Conservation (phyloP, 2,329 filamentous ascomycete species). For the Talaromyces sp. region DNA sequence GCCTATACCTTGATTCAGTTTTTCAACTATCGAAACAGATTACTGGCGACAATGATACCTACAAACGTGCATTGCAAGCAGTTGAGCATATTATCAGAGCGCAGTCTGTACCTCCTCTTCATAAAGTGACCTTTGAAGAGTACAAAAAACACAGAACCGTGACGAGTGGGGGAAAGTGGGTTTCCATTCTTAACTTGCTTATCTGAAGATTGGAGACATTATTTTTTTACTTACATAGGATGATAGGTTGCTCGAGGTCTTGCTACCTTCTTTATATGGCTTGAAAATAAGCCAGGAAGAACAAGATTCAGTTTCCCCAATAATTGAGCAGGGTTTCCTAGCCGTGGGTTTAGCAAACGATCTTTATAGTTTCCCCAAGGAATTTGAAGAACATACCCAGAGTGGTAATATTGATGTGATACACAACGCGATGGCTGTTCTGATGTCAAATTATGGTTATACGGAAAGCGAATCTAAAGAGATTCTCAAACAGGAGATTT, state of each 20-base stretch:
- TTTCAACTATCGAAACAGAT: not conserved
- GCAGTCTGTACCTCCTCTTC: not conserved
- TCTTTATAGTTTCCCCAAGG: slow-evolving; percentile 9
- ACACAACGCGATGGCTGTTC: slow-evolving; percentile 9
- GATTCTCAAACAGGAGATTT: slow-evolving; percentile 9
- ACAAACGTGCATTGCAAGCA: not conserved
- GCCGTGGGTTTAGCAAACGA: slow-evolving; percentile 5
- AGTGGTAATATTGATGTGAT: slow-evolving; percentile 1
- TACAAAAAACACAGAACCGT: not conserved
- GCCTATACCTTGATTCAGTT: not conserved
- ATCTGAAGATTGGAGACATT: not conserved
- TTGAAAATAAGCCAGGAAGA: not conserved
- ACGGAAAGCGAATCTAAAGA: slow-evolving; percentile 6
- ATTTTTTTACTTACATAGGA: not conserved
- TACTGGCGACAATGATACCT: not conserved
- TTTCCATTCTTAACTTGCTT: not conserved
- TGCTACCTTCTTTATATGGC: not conserved
- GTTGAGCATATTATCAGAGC: not conserved
- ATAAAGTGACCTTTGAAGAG: not conserved
- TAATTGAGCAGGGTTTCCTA: not conserved
- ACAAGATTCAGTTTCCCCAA: not conserved
- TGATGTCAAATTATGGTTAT: slow-evolving; percentile 13
- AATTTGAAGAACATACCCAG: slow-evolving; percentile 4
- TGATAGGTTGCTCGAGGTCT: not conserved
- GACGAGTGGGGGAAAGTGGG: not conserved